Evolutionary conservation across 2,329 filamentous ascomycete genomes (phyloP).

Genomic region (Cadophora gregata): DNA sequence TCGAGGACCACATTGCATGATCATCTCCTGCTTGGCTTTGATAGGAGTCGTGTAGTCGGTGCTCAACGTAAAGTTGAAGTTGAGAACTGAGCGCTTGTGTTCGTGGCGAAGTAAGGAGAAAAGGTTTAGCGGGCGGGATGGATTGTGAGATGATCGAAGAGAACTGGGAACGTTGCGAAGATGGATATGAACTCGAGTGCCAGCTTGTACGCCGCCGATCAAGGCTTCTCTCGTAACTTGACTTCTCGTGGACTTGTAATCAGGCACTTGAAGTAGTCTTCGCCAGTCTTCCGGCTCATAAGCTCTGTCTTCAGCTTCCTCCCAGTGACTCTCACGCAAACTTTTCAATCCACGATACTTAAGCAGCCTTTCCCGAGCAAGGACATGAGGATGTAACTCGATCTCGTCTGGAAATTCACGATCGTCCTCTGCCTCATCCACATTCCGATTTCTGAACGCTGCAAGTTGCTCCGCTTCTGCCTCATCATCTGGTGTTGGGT

Average conservation of each 20-base stretch:
- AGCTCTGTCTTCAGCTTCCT: constrained; percentile 83
- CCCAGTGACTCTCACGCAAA: constrained; percentile 85
- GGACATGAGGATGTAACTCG: constrained; percentile 85
- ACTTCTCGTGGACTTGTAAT: constrained; percentile 86
- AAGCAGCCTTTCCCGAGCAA: constrained; percentile 83
- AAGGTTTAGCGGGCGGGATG: constrained; percentile 69
- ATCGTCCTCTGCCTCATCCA: constrained; percentile 85
- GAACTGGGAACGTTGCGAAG: constrained; percentile 64
- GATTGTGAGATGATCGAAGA: constrained; percentile 59
- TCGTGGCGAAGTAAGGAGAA: constrained; percentile 93
- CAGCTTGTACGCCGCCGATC: constrained; percentile 84
- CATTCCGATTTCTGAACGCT: constrained; percentile 79
- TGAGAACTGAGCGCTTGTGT: constrained; percentile 89
- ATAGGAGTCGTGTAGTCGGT: constrained; percentile 77
- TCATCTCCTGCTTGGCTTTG: constrained; percentile 89
- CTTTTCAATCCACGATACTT: constrained; percentile 93
- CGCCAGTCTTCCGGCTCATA: constrained; percentile 92
- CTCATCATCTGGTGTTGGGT: constrained; percentile 81
- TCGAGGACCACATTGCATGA: constrained; percentile 89
- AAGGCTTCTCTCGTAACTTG: constrained; percentile 80
- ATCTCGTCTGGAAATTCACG: constrained; percentile 97
- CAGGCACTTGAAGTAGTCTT: constrained; percentile 82
- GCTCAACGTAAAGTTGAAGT: constrained; percentile 87
- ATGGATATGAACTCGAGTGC: constrained; percentile 82
- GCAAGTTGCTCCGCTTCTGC: constrained; percentile 78